These are phyloP conservation scores for Fagopyrum homotropicum DNA, from an alignment of 148 eudicot species.

Conservation along the genomic window DNA sequence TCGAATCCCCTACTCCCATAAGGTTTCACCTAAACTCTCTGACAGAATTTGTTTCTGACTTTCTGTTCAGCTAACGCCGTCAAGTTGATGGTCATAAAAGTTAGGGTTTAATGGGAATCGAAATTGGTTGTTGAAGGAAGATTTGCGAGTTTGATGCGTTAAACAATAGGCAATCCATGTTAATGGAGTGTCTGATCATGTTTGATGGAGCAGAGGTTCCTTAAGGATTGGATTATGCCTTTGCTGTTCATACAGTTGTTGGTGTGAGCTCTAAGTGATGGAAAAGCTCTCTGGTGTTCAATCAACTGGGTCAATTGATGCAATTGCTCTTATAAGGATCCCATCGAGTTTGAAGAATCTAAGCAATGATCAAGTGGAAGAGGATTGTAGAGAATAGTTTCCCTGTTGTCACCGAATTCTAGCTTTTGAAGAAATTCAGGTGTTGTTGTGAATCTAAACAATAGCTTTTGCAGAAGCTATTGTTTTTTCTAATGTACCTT, in stretches of 20 bases:
- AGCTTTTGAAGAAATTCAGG: slow-evolving; percentile 96
- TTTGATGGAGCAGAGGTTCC: slow-evolving; percentile 52
- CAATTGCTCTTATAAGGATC: slow-evolving; percentile 62
- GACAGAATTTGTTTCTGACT: not conserved
- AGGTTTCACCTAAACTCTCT: slow-evolving; percentile 29
- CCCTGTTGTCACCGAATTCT: slow-evolving; percentile 55
- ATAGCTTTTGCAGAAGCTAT: not conserved
- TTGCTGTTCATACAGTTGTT: slow-evolving; percentile 40
- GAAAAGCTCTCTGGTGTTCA: slow-evolving; percentile 80
- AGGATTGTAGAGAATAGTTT: slow-evolving; percentile 46
- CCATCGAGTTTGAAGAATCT: slow-evolving; percentile 53
- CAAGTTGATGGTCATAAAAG: not conserved
- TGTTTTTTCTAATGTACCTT: not conserved
- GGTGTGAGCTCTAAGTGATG: slow-evolving; percentile 66
- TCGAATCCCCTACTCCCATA: slow-evolving; percentile 70
- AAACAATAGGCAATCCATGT: slow-evolving; percentile 20
- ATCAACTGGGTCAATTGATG: slow-evolving; percentile 71
- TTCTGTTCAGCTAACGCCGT: slow-evolving; percentile 1
- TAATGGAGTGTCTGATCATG: slow-evolving; percentile 59
- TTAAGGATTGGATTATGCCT: slow-evolving; percentile 35
- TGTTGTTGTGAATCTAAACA: slow-evolving; percentile 14
- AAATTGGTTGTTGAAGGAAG: slow-evolving; percentile 40
- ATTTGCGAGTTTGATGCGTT: slow-evolving; percentile 42
- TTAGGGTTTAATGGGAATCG: not conserved
- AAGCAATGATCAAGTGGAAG: slow-evolving; percentile 26